Base-by-base conservation (phyloP, 805 yeast species). In the Debaryomyces tyrocola region DNA sequence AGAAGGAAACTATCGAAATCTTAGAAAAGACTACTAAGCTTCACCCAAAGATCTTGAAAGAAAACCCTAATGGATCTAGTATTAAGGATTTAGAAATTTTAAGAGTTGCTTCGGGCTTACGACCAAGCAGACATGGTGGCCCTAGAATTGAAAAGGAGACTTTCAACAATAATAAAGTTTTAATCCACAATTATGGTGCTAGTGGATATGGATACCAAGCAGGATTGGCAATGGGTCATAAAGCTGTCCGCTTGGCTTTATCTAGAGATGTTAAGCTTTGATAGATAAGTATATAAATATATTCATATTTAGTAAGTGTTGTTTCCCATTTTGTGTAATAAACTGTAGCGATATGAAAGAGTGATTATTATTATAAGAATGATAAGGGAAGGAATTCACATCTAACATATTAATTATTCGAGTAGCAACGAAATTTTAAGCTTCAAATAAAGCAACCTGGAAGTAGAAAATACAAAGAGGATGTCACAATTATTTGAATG, bases 111-210 rank as follows among this genome's bases (percentile, higher is more conserved):
- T 83, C 90, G 6, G 96, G 95, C 0, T 70, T 86, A 38, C 76
- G 96, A 52, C 96, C 96, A 5, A 73, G 84, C 33, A 76, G 95
- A 58, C 74, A 78, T 35, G 94, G 91, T 11, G 95, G 95, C 4
- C 82, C 79, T 5, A 72, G 95, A 43, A 78, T 88, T 37, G 94
- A 85, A 58, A 61, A 64, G 37, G 86, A 84, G 54, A 48, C 45
- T 4, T 33, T 56, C 12, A 64, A 67, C 11, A 68, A 63, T 9
- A 69, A 66, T 18, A 48, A 45, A 40, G 11, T 46, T 0, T 46
- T 72, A 1, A 71, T 88, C 18, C 95, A 88, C 59, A 83, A 85
- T 62, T 84, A 85, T 55, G 94, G 94, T 37, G 83, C 85, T 10
- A 65, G 80, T 47, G 87, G 87, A 0, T 79, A 81, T 50, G 87